Evolutionary conservation across 192 early-diverging fungal species (phyloP).

Genomic region (Rhizophagus prolifer): DNA sequence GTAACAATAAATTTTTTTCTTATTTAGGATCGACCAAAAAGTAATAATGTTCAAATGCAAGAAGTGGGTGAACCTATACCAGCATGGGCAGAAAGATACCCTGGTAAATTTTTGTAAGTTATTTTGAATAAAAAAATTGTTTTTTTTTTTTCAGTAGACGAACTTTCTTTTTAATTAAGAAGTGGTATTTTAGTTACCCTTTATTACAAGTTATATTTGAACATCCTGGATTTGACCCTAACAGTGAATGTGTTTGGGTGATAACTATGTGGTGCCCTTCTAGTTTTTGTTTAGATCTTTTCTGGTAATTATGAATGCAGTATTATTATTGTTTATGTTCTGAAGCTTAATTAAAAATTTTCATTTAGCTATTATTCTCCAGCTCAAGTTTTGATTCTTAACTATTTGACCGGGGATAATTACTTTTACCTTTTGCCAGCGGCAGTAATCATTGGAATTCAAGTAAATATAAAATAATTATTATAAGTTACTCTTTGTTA

Average conservation of each 20-base stretch:
- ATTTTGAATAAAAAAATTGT: not conserved
- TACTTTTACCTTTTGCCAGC: conserved; percentile 58
- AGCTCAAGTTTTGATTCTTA: conserved; percentile 55
- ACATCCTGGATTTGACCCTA: not conserved
- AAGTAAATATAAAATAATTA: conserved; percentile 36
- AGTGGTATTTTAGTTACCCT: not conserved
- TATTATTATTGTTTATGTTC: not conserved
- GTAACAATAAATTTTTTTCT: not conserved
- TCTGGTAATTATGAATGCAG: not conserved
- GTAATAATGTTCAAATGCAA: conserved; percentile 2
- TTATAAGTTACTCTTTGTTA: not conserved
- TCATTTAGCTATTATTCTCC: conserved; percentile 61
- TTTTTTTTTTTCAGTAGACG: not conserved
- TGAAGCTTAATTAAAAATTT: not conserved
- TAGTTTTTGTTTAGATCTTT: not conserved
- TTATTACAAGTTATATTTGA: not conserved
- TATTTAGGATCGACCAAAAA: conserved; percentile 1
- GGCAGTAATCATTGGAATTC: conserved; percentile 47
- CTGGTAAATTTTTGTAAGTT: not conserved
- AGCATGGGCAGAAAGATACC: not conserved
- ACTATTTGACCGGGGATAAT: conserved; percentile 51
- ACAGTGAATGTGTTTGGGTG: conserved; percentile 14
- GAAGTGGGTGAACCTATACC: not conserved
- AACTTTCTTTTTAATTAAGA: not conserved
- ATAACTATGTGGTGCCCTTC: not conserved